phyloP scores from a whole-genome alignment of 2,329 filamentous ascomycete genomes.

The Fonsecaea nubica region DNA sequence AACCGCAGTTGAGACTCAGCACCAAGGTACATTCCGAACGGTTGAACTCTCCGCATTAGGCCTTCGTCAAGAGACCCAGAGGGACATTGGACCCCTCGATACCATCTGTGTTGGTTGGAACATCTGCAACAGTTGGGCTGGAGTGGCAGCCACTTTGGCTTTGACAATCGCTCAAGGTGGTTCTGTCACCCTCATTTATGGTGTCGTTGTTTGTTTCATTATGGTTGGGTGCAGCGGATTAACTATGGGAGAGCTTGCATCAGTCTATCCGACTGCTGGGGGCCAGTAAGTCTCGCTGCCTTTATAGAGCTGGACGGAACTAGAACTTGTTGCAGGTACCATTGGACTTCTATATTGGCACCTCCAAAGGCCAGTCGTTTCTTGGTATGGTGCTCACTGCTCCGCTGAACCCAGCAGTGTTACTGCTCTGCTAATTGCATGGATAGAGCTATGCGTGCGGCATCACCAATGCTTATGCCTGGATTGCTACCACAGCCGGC shows the following conservation, averaged over 20 bases:
- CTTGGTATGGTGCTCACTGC: constrained; percentile 6
- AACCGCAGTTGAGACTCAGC: constrained; percentile 11
- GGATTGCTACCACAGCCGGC: constrained; percentile 40
- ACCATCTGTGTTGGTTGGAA: constrained; percentile 40
- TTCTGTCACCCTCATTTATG: constrained; percentile 43
- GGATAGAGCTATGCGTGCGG: constrained; percentile 41
- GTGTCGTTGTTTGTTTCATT: constrained; percentile 42
- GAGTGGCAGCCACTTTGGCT: constrained; percentile 39
- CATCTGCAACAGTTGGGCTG: constrained; percentile 43
- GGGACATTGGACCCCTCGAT: constrained; percentile 33
- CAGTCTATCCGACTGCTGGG: constrained; percentile 49
- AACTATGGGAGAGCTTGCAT: constrained; percentile 48
- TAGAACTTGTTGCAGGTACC: constrained; percentile 15
- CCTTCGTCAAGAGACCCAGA: constrained; percentile 24
- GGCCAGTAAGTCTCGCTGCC: constrained; percentile 49
- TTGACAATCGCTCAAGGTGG: constrained; percentile 40
- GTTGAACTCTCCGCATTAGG: constrained; percentile 23
- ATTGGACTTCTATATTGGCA: constrained; percentile 28
- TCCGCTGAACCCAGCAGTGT: not conserved
- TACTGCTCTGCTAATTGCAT: constrained; percentile 1
- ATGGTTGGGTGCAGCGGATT: constrained; percentile 41
- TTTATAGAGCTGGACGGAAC: not conserved
- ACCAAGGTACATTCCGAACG: constrained; percentile 20
- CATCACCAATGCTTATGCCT: constrained; percentile 39
- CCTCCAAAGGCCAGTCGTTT: constrained; percentile 10